phyloP scores from a whole-genome alignment of 106 monocot species.

The Acorus gramineus region DNA sequence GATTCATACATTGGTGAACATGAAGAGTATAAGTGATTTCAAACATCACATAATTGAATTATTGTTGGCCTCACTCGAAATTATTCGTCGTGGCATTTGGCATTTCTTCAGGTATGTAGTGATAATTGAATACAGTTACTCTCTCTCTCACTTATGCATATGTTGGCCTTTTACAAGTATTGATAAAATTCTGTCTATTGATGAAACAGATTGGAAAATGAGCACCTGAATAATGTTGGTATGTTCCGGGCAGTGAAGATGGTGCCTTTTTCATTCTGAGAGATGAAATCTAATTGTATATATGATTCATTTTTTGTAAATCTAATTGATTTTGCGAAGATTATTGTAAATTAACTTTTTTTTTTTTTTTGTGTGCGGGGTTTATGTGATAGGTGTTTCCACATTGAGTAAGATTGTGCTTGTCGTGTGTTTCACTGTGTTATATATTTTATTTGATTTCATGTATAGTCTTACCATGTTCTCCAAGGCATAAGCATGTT shows the following conservation, averaged over 20 bases:
- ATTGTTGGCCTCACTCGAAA: constrained; percentile 63
- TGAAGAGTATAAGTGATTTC: constrained; percentile 28
- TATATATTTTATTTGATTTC: too few species aligned
- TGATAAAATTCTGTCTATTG: too few species aligned
- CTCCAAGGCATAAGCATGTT: too few species aligned
- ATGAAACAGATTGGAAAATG: constrained; percentile 39
- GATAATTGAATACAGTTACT: not conserved
- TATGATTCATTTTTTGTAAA: not conserved
- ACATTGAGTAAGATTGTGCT: too few species aligned
- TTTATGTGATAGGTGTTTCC: too few species aligned
- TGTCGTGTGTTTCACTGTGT: too few species aligned
- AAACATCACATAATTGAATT: constrained; percentile 74
- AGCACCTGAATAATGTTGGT: constrained; percentile 64
- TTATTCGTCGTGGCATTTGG: constrained; percentile 89
- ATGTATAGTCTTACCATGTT: too few species aligned
- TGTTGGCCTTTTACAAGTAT: too few species aligned
- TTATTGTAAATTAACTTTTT: too few species aligned
- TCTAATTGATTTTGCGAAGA: too few species aligned
- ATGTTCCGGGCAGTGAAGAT: constrained; percentile 55
- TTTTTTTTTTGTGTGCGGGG: too few species aligned
- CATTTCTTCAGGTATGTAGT: constrained; percentile 72
- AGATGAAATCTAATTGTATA: constrained; percentile 38
- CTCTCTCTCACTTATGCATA: too few species aligned
- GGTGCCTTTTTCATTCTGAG: constrained; percentile 53
- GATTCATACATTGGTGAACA: constrained; percentile 48